Percentiles rank a stretch among this genome's conserved stretches.
phyloP scores from a whole-genome alignment of 139 green algal species.

The Volvox reticuliferus region DNA sequence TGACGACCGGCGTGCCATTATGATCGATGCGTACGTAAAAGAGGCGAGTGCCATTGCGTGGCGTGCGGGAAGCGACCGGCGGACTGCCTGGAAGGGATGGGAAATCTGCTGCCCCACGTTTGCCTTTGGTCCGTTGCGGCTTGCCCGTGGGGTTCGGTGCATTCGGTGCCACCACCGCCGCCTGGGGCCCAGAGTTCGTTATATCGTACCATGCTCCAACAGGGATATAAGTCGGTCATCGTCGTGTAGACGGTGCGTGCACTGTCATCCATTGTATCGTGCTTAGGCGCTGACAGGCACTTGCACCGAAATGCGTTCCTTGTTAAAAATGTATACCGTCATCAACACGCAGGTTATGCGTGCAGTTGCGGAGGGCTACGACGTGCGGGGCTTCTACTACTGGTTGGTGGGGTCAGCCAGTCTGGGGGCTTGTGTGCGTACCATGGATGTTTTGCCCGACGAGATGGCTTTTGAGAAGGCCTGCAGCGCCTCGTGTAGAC shows the following conservation, averaged over 20 bases:
- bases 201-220: too few relatives aligned
- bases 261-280: too few relatives aligned
- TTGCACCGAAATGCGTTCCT: background rate
- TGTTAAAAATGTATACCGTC: background rate
- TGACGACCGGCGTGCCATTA: constrained; percentile 62
- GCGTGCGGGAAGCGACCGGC: background rate
- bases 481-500: too few relatives aligned
- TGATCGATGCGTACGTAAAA: constrained; percentile 68
- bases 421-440: too few relatives aligned
- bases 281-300: too few relatives aligned
- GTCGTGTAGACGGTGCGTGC: too few relatives aligned
- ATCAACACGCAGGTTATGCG: constrained; percentile 59
- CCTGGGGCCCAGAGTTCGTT: too few relatives aligned
- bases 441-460: too few relatives aligned
- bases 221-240: too few relatives aligned
- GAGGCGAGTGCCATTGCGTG: constrained; percentile 40
- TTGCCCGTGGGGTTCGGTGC: background rate
- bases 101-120: background rate
- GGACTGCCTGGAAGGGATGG: background rate
- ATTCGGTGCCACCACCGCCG: too few relatives aligned
- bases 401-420: constrained; percentile 51
- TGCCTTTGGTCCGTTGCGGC: background rate
- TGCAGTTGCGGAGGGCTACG: constrained; percentile 72
- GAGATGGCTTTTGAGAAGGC: too few relatives aligned
- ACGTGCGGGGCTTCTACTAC: constrained; percentile 81